Percentiles rank a stretch among this genome's conserved stretches.
Conservation (phyloP, 805 yeast species). For the Scheffersomyces stipitis region DNA sequence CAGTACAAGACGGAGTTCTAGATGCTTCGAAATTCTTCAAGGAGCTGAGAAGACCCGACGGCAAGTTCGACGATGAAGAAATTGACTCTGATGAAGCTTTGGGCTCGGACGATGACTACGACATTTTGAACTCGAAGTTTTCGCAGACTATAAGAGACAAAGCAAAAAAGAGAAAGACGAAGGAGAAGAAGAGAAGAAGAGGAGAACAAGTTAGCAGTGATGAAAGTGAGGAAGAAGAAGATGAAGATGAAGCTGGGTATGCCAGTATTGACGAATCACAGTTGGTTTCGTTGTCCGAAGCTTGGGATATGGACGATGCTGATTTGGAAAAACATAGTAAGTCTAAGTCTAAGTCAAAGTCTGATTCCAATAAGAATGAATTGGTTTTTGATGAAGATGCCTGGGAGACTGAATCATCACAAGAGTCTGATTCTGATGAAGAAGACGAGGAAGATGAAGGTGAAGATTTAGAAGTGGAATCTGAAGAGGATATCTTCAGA, state of each 20-base stretch:
- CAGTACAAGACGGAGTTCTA: slow-evolving; percentile 37
- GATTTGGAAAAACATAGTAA: slow-evolving; percentile 32
- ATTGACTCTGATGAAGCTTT: slow-evolving; percentile 86
- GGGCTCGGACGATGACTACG: slow-evolving; percentile 76
- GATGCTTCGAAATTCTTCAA: slow-evolving; percentile 39
- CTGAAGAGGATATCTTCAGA: slow-evolving; percentile 31
- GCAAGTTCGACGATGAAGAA: slow-evolving; percentile 57
- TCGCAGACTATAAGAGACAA: slow-evolving; percentile 69
- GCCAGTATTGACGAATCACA: slow-evolving; percentile 75
- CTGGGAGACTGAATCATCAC: slow-evolving; percentile 27
- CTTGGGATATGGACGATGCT: slow-evolving; percentile 79
- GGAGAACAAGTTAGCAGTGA: slow-evolving; percentile 23
- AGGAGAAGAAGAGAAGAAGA: slow-evolving; percentile 23
- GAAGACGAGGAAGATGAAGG: slow-evolving; percentile 26
- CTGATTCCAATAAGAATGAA: slow-evolving; percentile 14
- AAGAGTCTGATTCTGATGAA: slow-evolving; percentile 17
- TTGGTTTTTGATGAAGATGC: slow-evolving; percentile 29
- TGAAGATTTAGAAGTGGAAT: slow-evolving; percentile 24
- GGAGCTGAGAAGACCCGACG: too few species aligned
- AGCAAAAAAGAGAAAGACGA: slow-evolving; percentile 34
- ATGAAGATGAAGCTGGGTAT: slow-evolving; percentile 53
- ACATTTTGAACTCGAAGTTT: slow-evolving; percentile 60
- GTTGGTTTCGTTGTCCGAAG: slow-evolving; percentile 76
- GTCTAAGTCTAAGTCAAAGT: neutral
- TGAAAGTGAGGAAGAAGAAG: slow-evolving; percentile 32